Base-by-base conservation (phyloP, 2,329 filamentous ascomycete genomes). In the Hypoxylon sp. region DNA sequence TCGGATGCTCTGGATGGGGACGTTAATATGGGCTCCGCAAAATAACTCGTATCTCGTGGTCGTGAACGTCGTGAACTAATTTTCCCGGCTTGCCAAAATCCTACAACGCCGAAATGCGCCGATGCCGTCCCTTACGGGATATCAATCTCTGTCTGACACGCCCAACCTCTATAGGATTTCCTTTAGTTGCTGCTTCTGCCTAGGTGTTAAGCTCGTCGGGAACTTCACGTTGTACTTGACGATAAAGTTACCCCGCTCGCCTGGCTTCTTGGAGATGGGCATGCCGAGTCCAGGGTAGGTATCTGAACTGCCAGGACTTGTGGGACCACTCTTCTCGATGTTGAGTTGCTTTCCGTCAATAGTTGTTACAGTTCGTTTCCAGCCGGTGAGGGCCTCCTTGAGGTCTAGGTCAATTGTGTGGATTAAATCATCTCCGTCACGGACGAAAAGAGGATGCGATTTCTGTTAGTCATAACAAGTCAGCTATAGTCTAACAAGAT, bases 321-420 rank as follows among this genome's bases (percentile, higher is more conserved):
- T 98, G 0, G 95, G 95, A 0, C 94, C 95, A 4, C 85, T 82
- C 79, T 94, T 94, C 48, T 93, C 89, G 41, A 98, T 87, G 56
- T 85, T 89, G 73, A 99, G 83, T 75, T 94, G 91, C 77, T 93
- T 94, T 73, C 93, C 93, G 75, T 99, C 96, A 74, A 99, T 98
- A 9, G 95, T 99, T 32, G 90, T 89, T 21, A 99, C 89, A n/a
- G 93, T 97, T 59, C 92, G 89, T 74, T 89, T 91, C 96, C 96
- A 99, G 64, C 96, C 96, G 0, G 94, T 97, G 48, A 99, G 82
- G 1, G 96, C 93, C 81, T 99, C 96, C 80, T 98, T 98, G 50
- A 99, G 89, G 28, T 91, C 89, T 57, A 99, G 86, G 6, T 94
- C 91, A 72, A 98, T 85, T 1, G 85, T 91, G 75, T 92, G 89